phyloP scores from a whole-genome alignment of 2,329 filamentous ascomycete species.

The Xylaria sp. region DNA sequence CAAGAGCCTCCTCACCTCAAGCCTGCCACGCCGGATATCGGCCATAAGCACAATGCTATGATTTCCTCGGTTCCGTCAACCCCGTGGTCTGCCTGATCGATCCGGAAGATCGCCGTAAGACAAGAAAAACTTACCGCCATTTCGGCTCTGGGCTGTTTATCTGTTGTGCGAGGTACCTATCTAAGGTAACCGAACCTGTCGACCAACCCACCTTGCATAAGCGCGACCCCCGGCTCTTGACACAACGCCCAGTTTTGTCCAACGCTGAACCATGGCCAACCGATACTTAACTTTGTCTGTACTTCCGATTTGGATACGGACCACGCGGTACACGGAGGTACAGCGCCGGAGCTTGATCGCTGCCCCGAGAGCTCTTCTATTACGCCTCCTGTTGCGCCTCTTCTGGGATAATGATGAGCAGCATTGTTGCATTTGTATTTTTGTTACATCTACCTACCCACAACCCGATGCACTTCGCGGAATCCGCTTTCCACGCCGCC shows the following conservation, averaged over 20 bases:
- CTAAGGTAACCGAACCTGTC: slow-evolving; percentile 34
- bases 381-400: neutral
- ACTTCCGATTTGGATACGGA: slow-evolving; percentile 9
- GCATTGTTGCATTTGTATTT: neutral
- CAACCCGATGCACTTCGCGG: slow-evolving; percentile 8
- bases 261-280: slow-evolving; percentile 21
- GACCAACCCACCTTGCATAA: slow-evolving; percentile 33
- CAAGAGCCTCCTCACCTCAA: neutral
- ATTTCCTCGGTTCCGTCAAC: slow-evolving; percentile 21
- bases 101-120: slow-evolving; percentile 31
- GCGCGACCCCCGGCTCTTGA: slow-evolving; percentile 35
- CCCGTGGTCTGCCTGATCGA: slow-evolving; percentile 27
- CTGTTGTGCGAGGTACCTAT: slow-evolving; percentile 5
- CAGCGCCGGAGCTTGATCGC: slow-evolving; percentile 28
- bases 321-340: slow-evolving; percentile 17
- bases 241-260: slow-evolving; percentile 26
- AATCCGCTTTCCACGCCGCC: slow-evolving; percentile 14
- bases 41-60: slow-evolving; percentile 21
- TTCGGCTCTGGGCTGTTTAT: slow-evolving; percentile 24
- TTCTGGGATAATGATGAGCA: neutral
- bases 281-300: slow-evolving; percentile 13
- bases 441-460: neutral
- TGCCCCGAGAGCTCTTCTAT: slow-evolving; percentile 14
- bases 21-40: slow-evolving; percentile 10
- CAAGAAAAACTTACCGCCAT: slow-evolving; percentile 31